These are phyloP conservation scores for Xeromyces bisporus DNA, from an alignment of 495 filamentous ascomycete species.

Conservation along the genomic window DNA sequence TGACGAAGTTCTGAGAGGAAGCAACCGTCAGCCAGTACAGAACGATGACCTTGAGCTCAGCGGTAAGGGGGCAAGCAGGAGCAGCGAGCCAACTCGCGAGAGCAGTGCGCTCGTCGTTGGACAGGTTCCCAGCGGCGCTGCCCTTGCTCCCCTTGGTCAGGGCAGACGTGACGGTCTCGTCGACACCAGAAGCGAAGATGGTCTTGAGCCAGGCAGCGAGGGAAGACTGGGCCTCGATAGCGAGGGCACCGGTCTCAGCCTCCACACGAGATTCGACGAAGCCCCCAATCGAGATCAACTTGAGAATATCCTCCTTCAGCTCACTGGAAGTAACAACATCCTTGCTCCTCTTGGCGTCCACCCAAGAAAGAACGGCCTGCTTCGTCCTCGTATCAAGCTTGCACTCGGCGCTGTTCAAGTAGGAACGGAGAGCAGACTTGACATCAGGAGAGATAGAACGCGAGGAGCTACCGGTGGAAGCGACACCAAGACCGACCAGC, in stretches of 20 bases:
- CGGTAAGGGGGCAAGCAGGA: slow-evolving; percentile 20
- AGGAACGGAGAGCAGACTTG: slow-evolving; percentile 18
- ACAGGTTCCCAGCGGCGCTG: slow-evolving; percentile 15
- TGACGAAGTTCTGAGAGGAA: slow-evolving; percentile 13
- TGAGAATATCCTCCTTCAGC: slow-evolving; percentile 15
- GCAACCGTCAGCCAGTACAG: slow-evolving; percentile 26
- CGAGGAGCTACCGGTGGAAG: slow-evolving; percentile 22
- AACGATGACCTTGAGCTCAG: slow-evolving; percentile 26
- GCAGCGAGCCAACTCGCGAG: slow-evolving; percentile 25
- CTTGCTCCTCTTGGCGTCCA: slow-evolving; percentile 14
- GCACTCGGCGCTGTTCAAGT: slow-evolving; percentile 16
- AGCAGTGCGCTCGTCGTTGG: slow-evolving; percentile 15
- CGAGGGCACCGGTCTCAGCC: slow-evolving; percentile 15
- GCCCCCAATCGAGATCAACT: slow-evolving; percentile 21
- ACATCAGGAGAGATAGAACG: slow-evolving; percentile 19
- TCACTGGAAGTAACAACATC: slow-evolving; percentile 16
- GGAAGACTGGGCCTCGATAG: slow-evolving; percentile 15
- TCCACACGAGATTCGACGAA: slow-evolving; percentile 18
- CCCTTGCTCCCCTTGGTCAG: slow-evolving; percentile 20
- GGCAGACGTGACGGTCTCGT: slow-evolving; percentile 13
- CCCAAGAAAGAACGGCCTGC: slow-evolving; percentile 19
- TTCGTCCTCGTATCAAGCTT: slow-evolving; percentile 16
- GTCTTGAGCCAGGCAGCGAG: slow-evolving; percentile 22
- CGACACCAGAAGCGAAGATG: slow-evolving; percentile 12
- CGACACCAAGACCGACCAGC: slow-evolving; percentile 20